Evolutionary conservation across 108 stramenopile species (phyloP).

Genomic region (Aurantiochytrium sp.): DNA sequence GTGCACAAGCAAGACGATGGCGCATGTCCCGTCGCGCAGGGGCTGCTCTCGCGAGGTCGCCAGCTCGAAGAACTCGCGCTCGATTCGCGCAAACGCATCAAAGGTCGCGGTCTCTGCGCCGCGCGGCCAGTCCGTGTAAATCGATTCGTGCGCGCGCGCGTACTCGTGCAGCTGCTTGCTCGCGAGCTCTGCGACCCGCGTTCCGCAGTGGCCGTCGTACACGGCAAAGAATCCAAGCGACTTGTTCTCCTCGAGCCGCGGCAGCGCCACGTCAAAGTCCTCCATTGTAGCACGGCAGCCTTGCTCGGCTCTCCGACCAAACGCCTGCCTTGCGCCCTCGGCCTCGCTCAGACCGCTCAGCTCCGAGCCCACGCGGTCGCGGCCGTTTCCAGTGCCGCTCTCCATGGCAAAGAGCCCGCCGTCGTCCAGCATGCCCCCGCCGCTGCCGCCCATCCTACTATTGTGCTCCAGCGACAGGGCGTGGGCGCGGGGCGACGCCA

Average conservation of each 20-base stretch:
- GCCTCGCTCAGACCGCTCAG: too few relatives aligned
- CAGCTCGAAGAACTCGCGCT: neutral
- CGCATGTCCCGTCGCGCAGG: neutral
- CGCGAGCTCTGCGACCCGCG: neutral
- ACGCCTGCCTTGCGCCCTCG: neutral
- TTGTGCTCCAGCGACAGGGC: too few relatives aligned
- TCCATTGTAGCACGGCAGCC: neutral
- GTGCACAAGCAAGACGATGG: neutral
- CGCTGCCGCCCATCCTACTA: too few relatives aligned
- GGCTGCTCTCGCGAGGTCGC: neutral
- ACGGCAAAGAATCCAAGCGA: neutral
- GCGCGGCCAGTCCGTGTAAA: neutral
- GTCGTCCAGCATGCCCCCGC: too few relatives aligned
- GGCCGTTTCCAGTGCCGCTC: too few relatives aligned
- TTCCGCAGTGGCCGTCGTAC: neutral
- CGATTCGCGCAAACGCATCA: neutral
- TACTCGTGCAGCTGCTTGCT: conserved; percentile 11
- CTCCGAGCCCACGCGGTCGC: too few relatives aligned
- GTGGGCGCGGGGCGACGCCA: too few relatives aligned
- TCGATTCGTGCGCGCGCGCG: neutral
- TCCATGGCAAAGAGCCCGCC: too few relatives aligned
- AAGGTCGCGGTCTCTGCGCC: neutral
- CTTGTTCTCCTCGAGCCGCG: neutral
- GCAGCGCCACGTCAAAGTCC: conserved; percentile 19
- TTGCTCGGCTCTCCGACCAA: neutral